Base-by-base conservation (phyloP, 2,329 filamentous ascomycete genomes). In the Lachnellula hyalina region DNA sequence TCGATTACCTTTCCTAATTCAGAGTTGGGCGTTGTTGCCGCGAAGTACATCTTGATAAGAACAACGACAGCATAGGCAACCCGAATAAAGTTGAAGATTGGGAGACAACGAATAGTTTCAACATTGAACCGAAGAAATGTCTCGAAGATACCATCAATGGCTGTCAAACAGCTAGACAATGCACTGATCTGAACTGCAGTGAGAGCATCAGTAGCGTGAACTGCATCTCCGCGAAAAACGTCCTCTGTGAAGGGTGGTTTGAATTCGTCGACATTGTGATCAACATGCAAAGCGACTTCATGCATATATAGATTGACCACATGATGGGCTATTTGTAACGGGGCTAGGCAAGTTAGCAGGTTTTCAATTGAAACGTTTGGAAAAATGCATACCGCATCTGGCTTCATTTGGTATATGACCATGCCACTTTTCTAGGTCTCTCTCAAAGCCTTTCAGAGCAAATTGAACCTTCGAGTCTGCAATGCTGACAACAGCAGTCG, bases 1-100 rank as follows among this genome's bases (percentile, higher is more conserved):
- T 84, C 78, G 59, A 93, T 85, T 17, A 91, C 79, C 56, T 81
- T 80, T n/a, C 83, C 84, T 1, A 92, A 77, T 61, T 86, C 84
- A 15, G 82, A 85, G 41, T 80, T 78, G 0, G 84, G 80, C 14
- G 80, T 78, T 1, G 81, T 80, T 3, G 85, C 83, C 8, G 79
- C 78, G 47, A 81, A 78, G 68, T 80, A 81, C 72, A 84, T 77
- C 62, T 83, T 83, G 69, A 83, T 81, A 7, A 84, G 71, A 34
- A 82, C 76, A 5, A 83, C 77, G 21, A 80, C 73, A 14, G 80
- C 77, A 62, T 83, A 83, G 11, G 79, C 76, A 47, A 77, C 74
- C 38, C 80, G 75, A 17, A 82, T 78, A 63, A 81, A 72, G 32
- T 76, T 74, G 44, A 77, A 73, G 32, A 74, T 71, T 9, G 81